phyloP scores from a whole-genome alignment of 768 basidiomycete species.

The Tricholoma hemisulphureum region DNA sequence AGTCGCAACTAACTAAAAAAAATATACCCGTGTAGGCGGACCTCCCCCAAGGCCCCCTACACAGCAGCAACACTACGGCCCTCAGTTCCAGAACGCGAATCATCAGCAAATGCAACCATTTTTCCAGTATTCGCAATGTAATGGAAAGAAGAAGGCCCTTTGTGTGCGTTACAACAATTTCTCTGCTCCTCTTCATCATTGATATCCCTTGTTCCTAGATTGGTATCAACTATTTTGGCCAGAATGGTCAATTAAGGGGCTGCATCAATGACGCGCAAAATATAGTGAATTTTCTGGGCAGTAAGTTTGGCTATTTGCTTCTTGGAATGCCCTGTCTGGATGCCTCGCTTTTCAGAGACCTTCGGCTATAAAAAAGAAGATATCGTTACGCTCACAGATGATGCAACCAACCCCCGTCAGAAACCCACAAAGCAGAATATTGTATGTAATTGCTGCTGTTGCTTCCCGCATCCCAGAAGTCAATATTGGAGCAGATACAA shows the following conservation, averaged over 20 bases:
- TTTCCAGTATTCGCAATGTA: conserved; percentile 91
- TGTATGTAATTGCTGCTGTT: conserved; percentile 33
- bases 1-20: background rate
- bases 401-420: conserved; percentile 57
- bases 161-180: conserved; percentile 50
- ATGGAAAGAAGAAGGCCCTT: conserved; percentile 82
- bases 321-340: background rate
- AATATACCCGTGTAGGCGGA: conserved; percentile 20
- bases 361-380: conserved; percentile 74
- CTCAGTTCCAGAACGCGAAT: conserved; percentile 48
- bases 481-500: conserved; percentile 42
- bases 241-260: conserved; percentile 65
- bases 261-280: conserved; percentile 93
- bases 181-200: background rate
- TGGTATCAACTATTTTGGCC: conserved; percentile 84
- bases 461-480: background rate
- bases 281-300: conserved; percentile 70
- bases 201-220: conserved; percentile 46
- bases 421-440: conserved; percentile 83
- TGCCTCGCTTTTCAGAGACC: conserved; percentile 35
- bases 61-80: conserved; percentile 61
- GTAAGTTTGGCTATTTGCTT: conserved; percentile 39
- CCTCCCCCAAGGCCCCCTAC: conserved; percentile 55
- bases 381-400: conserved; percentile 85
- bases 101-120: conserved; percentile 53